phyloP scores from a whole-genome alignment of 2,329 filamentous ascomycete genomes.

The Aspergillus thermomutatus region DNA sequence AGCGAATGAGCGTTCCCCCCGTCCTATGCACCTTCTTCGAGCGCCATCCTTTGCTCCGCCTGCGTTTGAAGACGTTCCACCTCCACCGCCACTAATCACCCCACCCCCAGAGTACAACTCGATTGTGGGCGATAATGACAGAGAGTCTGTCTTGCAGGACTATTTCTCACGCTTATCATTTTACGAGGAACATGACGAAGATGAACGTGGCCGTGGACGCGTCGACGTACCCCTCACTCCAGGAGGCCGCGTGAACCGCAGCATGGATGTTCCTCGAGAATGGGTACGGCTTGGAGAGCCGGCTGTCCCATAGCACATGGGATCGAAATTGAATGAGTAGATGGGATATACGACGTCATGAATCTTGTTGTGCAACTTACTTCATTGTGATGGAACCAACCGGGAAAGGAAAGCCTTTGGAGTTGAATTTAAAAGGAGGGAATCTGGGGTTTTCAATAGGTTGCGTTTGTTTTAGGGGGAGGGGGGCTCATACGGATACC shows the following conservation, averaged over 20 bases:
- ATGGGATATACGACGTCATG: constrained; percentile 9
- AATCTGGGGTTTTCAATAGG: neutral
- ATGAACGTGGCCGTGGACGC: constrained; percentile 44
- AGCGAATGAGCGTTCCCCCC: constrained; percentile 44
- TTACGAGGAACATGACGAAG: constrained; percentile 62
- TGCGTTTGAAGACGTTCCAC: constrained; percentile 76
- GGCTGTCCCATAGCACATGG: constrained; percentile 14
- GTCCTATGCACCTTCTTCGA: constrained; percentile 81
- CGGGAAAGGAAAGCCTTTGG: neutral
- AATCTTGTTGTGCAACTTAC: neutral
- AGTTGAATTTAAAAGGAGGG: neutral
- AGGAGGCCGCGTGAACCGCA: constrained; percentile 59
- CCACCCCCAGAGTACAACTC: constrained; percentile 82
- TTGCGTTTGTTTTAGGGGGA: neutral
- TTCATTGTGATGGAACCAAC: neutral
- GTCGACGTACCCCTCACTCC: constrained; percentile 62
- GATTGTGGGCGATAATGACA: constrained; percentile 68
- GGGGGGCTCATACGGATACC: neutral
- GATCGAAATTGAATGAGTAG: neutral
- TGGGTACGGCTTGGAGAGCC: constrained; percentile 46
- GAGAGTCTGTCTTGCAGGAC: constrained; percentile 68
- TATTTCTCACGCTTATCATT: constrained; percentile 76
- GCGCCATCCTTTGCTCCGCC: constrained; percentile 85
- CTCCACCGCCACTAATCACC: constrained; percentile 70
- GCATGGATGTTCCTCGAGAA: constrained; percentile 61